phyloP scores from a whole-genome alignment of 495 filamentous ascomycete genomes.

The Trichoderma virens region DNA sequence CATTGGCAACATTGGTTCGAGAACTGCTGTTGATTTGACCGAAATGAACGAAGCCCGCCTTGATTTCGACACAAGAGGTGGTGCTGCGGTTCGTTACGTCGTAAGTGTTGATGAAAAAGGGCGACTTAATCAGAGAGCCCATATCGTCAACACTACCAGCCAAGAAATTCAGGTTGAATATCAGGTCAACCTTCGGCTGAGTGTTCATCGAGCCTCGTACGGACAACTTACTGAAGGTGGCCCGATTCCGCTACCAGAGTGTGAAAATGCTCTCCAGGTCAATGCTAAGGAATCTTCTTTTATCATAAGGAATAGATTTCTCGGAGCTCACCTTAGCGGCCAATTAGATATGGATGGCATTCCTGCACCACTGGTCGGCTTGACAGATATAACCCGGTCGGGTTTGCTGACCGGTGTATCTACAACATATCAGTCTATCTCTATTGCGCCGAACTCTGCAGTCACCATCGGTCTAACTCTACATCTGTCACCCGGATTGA shows the following conservation, averaged over 20 bases:
- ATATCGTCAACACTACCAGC: not conserved
- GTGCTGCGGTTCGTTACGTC: not conserved
- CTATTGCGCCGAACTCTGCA: not conserved
- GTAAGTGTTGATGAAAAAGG: not conserved
- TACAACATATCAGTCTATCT: not conserved
- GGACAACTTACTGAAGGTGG: constrained; percentile 16
- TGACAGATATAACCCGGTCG: not conserved
- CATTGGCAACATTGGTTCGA: not conserved
- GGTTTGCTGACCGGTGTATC: not conserved
- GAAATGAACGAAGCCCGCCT: not conserved
- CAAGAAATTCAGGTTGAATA: not conserved
- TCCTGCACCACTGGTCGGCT: not conserved
- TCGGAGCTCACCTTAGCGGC: constrained; percentile 13
- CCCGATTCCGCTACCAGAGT: constrained; percentile 12
- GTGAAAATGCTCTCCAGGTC: constrained; percentile 9
- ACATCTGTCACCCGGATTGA: no score
- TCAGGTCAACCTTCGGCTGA: constrained; percentile 3
- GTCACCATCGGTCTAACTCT: no score
- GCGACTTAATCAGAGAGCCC: constrained; percentile 1
- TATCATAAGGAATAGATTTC: constrained; percentile 8
- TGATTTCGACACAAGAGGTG: not conserved
- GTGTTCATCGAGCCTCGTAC: constrained; percentile 16
- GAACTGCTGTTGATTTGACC: no score
- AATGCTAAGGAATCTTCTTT: not conserved
- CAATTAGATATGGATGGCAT: not conserved